phyloP scores from a whole-genome alignment of 1,139 yeast species.

The Torulaspora pretoriensis region DNA sequence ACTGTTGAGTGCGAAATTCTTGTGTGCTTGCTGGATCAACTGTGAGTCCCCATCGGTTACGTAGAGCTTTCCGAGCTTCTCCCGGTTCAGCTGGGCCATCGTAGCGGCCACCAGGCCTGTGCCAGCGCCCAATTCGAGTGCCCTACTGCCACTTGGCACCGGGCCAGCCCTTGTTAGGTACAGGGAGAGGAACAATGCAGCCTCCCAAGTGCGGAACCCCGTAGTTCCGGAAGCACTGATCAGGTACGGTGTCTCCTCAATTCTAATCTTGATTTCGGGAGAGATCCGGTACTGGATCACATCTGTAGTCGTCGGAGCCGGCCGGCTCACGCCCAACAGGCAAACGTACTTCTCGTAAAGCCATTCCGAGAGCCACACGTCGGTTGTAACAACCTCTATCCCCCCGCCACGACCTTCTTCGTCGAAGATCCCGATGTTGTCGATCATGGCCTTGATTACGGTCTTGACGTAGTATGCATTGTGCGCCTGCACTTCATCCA shows the following conservation, averaged over 20 bases:
- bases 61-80: constrained; percentile 36
- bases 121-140: constrained; percentile 83
- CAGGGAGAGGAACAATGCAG: constrained; percentile 64
- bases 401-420: constrained; percentile 10
- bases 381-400: not conserved
- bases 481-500: constrained; percentile 14
- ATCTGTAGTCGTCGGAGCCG: constrained; percentile 47
- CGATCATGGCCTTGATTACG: constrained; percentile 44
- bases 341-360: constrained; percentile 50
- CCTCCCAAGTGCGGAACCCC: constrained; percentile 93
- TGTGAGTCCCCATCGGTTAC: constrained; percentile 76
- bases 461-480: constrained; percentile 52
- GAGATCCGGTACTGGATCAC: constrained; percentile 44
- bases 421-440: constrained; percentile 25
- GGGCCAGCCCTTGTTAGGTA: constrained; percentile 37
- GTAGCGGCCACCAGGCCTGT: constrained; percentile 80
- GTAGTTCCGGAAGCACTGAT: constrained; percentile 78
- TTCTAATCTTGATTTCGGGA: constrained; percentile 37
- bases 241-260: constrained; percentile 59
- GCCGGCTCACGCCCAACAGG: constrained; percentile 42
- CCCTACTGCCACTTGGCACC: constrained; percentile 7
- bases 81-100: constrained; percentile 35
- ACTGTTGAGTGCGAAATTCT: constrained; percentile 47
- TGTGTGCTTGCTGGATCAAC: constrained; percentile 48
- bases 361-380: constrained; percentile 42